Percentiles rank a stretch among this genome's conserved stretches.
Conservation (phyloP, 1,139 yeast genomes). For the Pneumocystis wakefieldiae region DNA sequence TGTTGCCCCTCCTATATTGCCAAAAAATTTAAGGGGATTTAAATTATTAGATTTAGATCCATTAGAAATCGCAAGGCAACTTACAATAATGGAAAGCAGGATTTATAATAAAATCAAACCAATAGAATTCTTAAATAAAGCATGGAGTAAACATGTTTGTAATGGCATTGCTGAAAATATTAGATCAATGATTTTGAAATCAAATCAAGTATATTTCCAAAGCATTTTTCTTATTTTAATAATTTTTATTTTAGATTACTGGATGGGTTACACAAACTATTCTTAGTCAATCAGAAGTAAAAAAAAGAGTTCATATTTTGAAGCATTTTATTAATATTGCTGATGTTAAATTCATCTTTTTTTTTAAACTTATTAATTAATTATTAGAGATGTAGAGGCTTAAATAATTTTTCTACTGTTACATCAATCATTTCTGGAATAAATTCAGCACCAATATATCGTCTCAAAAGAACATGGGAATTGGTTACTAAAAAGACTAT, state of each 20-base stretch:
- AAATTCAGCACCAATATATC: slow-evolving; percentile 73
- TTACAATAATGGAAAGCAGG: slow-evolving; percentile 60
- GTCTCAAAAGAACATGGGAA: slow-evolving; percentile 78
- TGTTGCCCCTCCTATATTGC: slow-evolving; percentile 10
- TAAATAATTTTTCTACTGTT: slow-evolving; percentile 82
- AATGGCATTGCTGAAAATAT: slow-evolving; percentile 12
- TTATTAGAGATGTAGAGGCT: slow-evolving; percentile 38
- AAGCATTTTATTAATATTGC: slow-evolving; percentile 69
- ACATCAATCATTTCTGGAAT: slow-evolving; percentile 85
- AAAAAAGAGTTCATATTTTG: slow-evolving; percentile 54
- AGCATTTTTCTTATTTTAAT: neutral
- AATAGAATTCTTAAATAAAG: slow-evolving; percentile 53
- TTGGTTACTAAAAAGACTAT: slow-evolving; percentile 41
- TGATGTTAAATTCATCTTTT: slow-evolving; percentile 26
- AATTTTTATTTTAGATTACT: slow-evolving; percentile 30
- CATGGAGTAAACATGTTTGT: slow-evolving; percentile 43
- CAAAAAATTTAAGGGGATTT: slow-evolving; percentile 9
- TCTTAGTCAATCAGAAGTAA: slow-evolving; percentile 43
- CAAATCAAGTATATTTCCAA: slow-evolving; percentile 37
- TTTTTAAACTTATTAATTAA: neutral
- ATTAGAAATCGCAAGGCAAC: slow-evolving; percentile 65
- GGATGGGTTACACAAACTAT: slow-evolving; percentile 72
- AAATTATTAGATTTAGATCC: slow-evolving; percentile 52
- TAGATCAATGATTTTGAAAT: slow-evolving; percentile 20
- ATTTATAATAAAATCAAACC: slow-evolving; percentile 54